phyloP scores from a whole-genome alignment of 805 yeast species.

The Kodamaea lidongshanica region DNA sequence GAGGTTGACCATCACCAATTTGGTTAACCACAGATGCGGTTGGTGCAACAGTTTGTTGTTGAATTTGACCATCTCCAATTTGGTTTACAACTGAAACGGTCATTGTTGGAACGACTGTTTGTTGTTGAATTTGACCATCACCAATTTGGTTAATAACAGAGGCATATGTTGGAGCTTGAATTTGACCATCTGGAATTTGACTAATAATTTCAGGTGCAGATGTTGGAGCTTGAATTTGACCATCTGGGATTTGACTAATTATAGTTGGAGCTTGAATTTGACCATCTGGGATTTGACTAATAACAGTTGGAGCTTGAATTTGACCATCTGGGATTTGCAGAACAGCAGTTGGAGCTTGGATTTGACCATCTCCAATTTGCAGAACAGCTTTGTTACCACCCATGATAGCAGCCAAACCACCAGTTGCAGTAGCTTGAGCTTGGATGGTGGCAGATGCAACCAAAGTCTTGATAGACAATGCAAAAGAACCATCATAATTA shows the following conservation, averaged over 20 bases:
- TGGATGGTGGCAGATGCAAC: slow-evolving; percentile 13
- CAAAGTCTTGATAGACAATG: slow-evolving; percentile 25
- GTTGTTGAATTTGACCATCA: slow-evolving; percentile 28
- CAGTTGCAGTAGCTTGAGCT: slow-evolving; percentile 38
- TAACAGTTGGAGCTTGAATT: slow-evolving; percentile 15
- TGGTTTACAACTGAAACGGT: slow-evolving; percentile 25
- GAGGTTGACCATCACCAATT: slow-evolving; percentile 38
- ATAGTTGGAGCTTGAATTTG: slow-evolving; percentile 5
- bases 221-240: slow-evolving; percentile 27
- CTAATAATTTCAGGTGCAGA: slow-evolving; percentile 6
- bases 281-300: slow-evolving; percentile 8
- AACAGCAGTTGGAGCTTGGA: slow-evolving; percentile 34
- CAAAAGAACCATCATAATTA: slow-evolving; percentile 25
- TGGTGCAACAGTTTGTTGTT: slow-evolving; percentile 16
- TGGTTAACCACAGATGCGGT: slow-evolving; percentile 28
- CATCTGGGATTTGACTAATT: slow-evolving; percentile 25
- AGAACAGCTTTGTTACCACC: slow-evolving; percentile 6
- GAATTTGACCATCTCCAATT: slow-evolving; percentile 31
- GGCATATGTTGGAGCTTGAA: slow-evolving; percentile 29
- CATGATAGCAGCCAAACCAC: slow-evolving; percentile 10
- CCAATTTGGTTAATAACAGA: slow-evolving; percentile 25
- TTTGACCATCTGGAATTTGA: slow-evolving; percentile 50
- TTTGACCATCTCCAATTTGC: slow-evolving; percentile 51
- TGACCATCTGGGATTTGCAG: slow-evolving; percentile 35
- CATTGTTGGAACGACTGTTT: too few relatives aligned